Conservation (phyloP, 2,329 filamentous ascomycete species). For the Cryphonectria parasitica region DNA sequence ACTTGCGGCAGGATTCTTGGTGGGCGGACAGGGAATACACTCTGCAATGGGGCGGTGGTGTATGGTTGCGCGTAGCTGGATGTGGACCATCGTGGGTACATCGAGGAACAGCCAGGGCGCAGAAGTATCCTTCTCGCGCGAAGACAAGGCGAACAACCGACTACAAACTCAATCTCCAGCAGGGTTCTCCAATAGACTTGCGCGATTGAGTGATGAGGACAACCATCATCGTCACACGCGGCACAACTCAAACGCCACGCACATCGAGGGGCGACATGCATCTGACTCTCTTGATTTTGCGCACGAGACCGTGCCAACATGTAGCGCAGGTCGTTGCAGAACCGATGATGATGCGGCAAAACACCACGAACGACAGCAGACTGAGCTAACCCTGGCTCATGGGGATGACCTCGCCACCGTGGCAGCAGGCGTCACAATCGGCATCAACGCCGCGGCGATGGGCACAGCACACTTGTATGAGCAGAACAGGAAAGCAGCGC, state of each 20-base stretch:
- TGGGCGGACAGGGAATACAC: constrained; percentile 20
- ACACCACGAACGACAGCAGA: neutral
- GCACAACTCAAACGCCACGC: constrained; percentile 20
- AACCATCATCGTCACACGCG: neutral
- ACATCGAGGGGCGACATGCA: neutral
- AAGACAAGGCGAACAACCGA: neutral
- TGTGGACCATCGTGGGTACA: neutral
- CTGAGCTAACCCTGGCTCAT: too few relatives aligned
- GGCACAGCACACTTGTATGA: constrained; percentile 62
- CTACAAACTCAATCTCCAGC: neutral
- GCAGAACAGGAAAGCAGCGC: constrained; percentile 54
- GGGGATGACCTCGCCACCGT: constrained; percentile 43
- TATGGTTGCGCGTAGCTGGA: neutral
- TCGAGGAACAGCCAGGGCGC: neutral
- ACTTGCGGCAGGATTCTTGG: constrained; percentile 40
- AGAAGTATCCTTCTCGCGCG: neutral
- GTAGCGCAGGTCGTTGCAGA: neutral
- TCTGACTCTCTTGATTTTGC: neutral
- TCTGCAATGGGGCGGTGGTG: neutral
- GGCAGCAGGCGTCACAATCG: constrained; percentile 56
- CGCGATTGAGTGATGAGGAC: too few relatives aligned
- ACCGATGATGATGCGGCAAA: neutral
- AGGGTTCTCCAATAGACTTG: neutral
- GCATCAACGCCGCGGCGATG: constrained; percentile 64
- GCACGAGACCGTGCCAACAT: neutral